These are phyloP conservation scores for Rutstroemia sp. DNA, from an alignment of 2,329 filamentous ascomycete genomes.

Conservation along the genomic window DNA sequence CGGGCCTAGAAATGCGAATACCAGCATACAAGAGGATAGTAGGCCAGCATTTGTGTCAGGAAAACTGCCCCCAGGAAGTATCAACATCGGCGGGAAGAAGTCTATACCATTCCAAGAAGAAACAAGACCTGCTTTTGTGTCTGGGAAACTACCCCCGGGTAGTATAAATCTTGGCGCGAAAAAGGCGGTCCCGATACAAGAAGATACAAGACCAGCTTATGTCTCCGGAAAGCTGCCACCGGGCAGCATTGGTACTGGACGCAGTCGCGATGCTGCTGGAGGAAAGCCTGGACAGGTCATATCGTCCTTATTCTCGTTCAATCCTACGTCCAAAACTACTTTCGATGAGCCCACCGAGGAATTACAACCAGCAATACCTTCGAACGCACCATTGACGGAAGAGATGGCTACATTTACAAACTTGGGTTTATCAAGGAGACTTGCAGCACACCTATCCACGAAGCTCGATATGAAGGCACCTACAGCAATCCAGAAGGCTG, in stretches of 20 bases:
- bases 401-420: slow-evolving; percentile 82
- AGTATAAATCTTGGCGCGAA: slow-evolving; percentile 27
- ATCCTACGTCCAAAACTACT: slow-evolving; percentile 64
- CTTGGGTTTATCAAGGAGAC: slow-evolving; percentile 70
- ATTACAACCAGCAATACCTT: slow-evolving; percentile 59
- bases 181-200: slow-evolving; percentile 16
- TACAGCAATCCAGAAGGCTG: slow-evolving; percentile 88
- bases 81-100: slow-evolving; percentile 19
- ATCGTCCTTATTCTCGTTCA: slow-evolving; percentile 88
- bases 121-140: slow-evolving; percentile 18
- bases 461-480: slow-evolving; percentile 87
- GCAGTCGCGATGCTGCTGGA: slow-evolving; percentile 23
- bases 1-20: slow-evolving; percentile 12
- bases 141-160: slow-evolving; percentile 31
- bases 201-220: slow-evolving; percentile 25
- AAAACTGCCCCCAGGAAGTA: slow-evolving; percentile 31
- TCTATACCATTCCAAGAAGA: slow-evolving; percentile 14
- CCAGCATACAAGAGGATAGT: slow-evolving; percentile 11
- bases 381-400: slow-evolving; percentile 81
- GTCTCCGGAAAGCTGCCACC: slow-evolving; percentile 19
- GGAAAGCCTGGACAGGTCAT: slow-evolving; percentile 57
- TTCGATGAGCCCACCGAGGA: slow-evolving; percentile 40
- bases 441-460: slow-evolving; percentile 74
- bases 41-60: slow-evolving; percentile 24
- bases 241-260: slow-evolving; percentile 24